Base-by-base conservation (phyloP, 352 stramenopile genomes). In the Plasmopara muralis region DNA sequence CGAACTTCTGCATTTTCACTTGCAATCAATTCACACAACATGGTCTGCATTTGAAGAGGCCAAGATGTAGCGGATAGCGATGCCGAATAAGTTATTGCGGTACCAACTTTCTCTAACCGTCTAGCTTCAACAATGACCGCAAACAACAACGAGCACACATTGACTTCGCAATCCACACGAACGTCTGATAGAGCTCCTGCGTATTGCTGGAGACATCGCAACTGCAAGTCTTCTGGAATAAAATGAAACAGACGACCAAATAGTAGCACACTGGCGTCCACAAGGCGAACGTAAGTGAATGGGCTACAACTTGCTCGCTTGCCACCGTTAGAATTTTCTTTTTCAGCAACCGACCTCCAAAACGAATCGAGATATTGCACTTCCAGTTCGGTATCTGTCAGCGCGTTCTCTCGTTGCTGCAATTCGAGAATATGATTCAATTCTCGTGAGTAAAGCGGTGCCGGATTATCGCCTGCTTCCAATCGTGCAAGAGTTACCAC, bases 351-450 rank as follows among this genome's bases (percentile, higher is more conserved):
- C 6, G 73, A 59, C 5, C 63, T 61, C 75, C 71, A 82, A 57
- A 89, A 92, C 4, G 70, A 79, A 53, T 94, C 83, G 12, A 87
- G 51, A 56, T 93, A 92, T 65, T 91, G 80, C 4, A 90, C 66
- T 43, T 94, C 84, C 5, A 94, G 57, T 43, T 94, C 84, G 12
- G 74, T 88, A 57, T 94, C 84, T 2, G 77, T 88, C 5, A 94
- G 66, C 9, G 80, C 70, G 18, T 86, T 89, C 44, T 89, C 82
- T 5, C 54, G 66, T 47, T 85, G 82, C 16, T 83, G 63, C 15
- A 94, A 60, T 10, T 68, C 69, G 14, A 94, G 64, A 29, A 87
- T 68, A 34, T 85, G 72, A 62, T 94, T 94, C 10, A 93, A 53
- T 43, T 90, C 84, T 15, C 74, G 72, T 30, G 80, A 83, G 41